Percentiles rank a stretch among this genome's conserved stretches.
Conservation (phyloP, 2,329 filamentous ascomycete species). For the Mycogone perniciosa region DNA sequence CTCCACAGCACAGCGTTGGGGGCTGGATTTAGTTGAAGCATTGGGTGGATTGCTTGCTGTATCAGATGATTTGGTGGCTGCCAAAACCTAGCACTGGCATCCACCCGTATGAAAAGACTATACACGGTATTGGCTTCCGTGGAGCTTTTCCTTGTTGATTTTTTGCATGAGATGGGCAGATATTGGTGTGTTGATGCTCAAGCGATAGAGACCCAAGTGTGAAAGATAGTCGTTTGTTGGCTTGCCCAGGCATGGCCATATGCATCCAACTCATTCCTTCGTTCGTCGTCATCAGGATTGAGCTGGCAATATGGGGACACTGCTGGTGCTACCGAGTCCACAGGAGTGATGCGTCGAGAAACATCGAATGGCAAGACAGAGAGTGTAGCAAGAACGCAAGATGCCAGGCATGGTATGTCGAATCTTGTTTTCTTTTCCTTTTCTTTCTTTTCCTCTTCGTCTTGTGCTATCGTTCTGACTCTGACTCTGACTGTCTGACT, state of each 20-base stretch:
- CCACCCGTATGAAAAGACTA: too few relatives aligned
- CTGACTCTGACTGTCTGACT: slow-evolving; percentile 29
- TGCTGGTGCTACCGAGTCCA: slow-evolving; percentile 4
- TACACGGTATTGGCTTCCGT: too few relatives aligned
- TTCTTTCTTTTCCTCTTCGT: slow-evolving; percentile 33
- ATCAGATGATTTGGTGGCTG: too few relatives aligned
- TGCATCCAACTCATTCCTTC: slow-evolving; percentile 4
- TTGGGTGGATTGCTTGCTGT: too few relatives aligned
- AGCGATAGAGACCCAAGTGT: background rate
- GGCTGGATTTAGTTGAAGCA: too few relatives aligned
- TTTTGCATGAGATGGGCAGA: background rate
- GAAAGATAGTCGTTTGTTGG: background rate
- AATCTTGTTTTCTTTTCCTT: slow-evolving; percentile 30
- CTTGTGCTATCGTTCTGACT: slow-evolving; percentile 64
- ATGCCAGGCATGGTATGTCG: slow-evolving; percentile 29
- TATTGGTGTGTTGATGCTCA: background rate
- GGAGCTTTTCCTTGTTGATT: too few relatives aligned
- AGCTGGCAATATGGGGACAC: slow-evolving; percentile 5
- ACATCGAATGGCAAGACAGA: slow-evolving; percentile 28
- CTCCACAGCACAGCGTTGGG: too few relatives aligned
- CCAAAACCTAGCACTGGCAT: too few relatives aligned
- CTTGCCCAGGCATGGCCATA: background rate
- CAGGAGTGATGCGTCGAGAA: slow-evolving; percentile 4
- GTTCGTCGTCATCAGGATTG: slow-evolving; percentile 4
- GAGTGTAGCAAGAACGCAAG: slow-evolving; percentile 11